A percentile compares a stretch with the other conserved stretches of the same genome.
Evolutionary conservation across 192 early-diverging fungal genomes (phyloP).

Genomic region (Geranomyces michiganensis): DNA sequence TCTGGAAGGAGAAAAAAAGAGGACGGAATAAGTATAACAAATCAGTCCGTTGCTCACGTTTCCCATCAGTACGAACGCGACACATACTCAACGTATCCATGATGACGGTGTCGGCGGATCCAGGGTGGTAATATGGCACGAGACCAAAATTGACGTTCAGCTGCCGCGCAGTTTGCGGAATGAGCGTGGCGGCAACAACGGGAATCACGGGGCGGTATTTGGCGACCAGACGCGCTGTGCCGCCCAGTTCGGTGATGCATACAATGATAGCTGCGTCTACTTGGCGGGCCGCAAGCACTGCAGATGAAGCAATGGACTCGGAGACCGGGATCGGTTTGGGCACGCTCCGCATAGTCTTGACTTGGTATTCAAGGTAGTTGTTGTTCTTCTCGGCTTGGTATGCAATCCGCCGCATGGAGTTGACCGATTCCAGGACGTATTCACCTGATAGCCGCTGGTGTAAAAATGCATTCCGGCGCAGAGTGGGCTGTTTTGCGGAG

Average conservation of each 20-base stretch:
- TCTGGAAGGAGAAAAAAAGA: constrained; percentile 21
- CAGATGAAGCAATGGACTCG: constrained; percentile 62
- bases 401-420: constrained; percentile 54
- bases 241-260: constrained; percentile 54
- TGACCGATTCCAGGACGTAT: constrained; percentile 53
- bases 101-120: constrained; percentile 40
- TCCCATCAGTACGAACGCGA: too few species aligned
- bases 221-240: constrained; percentile 58
- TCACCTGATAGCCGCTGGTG: constrained; percentile 12
- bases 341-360: constrained; percentile 57
- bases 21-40: constrained; percentile 5
- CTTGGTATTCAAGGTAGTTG: constrained; percentile 63
- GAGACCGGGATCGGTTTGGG: constrained; percentile 60
- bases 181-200: constrained; percentile 54
- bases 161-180: constrained; percentile 57
- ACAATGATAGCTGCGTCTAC: constrained; percentile 59
- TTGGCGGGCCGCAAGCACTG: constrained; percentile 57
- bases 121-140: constrained; percentile 54
- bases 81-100: constrained; percentile 43
- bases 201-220: constrained; percentile 64
- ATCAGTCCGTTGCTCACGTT: not conserved
- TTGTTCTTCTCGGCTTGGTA: constrained; percentile 58
- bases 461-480: not conserved
- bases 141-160: constrained; percentile 56
- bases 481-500: not conserved